These are phyloP conservation scores for Coemansia sp. DNA, from an alignment of 192 early-diverging fungal genomes.

Conservation along the genomic window DNA sequence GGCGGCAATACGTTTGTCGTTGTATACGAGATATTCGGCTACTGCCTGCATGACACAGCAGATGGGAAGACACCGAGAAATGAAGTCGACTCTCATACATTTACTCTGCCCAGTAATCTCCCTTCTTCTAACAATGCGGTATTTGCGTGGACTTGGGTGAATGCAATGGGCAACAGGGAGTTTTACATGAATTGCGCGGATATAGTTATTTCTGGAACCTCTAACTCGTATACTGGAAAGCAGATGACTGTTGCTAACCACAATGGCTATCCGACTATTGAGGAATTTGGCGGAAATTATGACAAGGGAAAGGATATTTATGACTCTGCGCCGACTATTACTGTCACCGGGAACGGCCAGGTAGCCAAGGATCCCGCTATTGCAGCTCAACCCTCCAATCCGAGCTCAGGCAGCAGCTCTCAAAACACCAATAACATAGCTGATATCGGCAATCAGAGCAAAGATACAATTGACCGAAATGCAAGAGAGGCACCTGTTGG, in stretches of 20 bases:
- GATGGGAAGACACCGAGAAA: slow-evolving; percentile 4
- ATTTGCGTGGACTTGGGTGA: slow-evolving; percentile 64
- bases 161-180: slow-evolving; percentile 60
- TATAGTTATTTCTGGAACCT: slow-evolving; percentile 41
- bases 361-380: background rate
- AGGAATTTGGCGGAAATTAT: slow-evolving; percentile 22
- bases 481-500: too few relatives aligned
- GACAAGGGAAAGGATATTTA: slow-evolving; percentile 13
- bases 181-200: slow-evolving; percentile 62
- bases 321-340: slow-evolving; percentile 7
- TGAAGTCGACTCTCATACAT: slow-evolving; percentile 11
- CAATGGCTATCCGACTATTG: slow-evolving; percentile 14
- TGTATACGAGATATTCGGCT: slow-evolving; percentile 24
- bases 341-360: slow-evolving; percentile 13
- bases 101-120: slow-evolving; percentile 46
- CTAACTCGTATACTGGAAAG: slow-evolving; percentile 28
- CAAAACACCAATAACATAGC: too few relatives aligned
- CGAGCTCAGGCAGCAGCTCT: too few relatives aligned
- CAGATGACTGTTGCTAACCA: slow-evolving; percentile 41
- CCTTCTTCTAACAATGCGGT: slow-evolving; percentile 49
- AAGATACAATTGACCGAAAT: too few relatives aligned
- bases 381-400: too few relatives aligned
- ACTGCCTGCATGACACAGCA: background rate
- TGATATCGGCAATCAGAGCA: background rate
- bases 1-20: slow-evolving; percentile 42